Base-by-base conservation (phyloP, 75 land plant species). In the Selaginella tamariscina region DNA sequence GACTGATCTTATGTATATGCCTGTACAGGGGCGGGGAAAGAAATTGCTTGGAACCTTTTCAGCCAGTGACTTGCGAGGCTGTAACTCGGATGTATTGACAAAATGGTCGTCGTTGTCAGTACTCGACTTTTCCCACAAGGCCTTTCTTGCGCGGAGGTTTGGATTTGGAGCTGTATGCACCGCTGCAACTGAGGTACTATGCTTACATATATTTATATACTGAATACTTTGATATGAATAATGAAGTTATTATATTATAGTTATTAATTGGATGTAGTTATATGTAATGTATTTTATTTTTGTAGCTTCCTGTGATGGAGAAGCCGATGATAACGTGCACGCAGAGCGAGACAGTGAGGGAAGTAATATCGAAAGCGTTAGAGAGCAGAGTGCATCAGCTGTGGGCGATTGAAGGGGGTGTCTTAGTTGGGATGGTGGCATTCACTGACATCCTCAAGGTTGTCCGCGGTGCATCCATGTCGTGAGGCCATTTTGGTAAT, bases 1-100 rank as follows among this genome's bases (percentile, higher is more conserved):
- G 54, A 49, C 54, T 49, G 54, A 49, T 11, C 20, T 39, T 39
- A 1, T 2, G 23, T 54, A 31, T 29, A 18, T 69, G 23, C 71
- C 0, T 21, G 29, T 23, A 5, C 80, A 92, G 97, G 87, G 88
- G 0, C 75, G 55, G 33, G 89, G 89, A 0, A 82, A 75, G 71
- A 79, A 70, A 69, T 74, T 88, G 0, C 29, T 86, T 33, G 94
- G 83, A 1, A 86, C 89, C 49, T 88, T 92, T 59, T 86, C 94
- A 0, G 84, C 89, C 32, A 92, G 85, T 21, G 97, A 92, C 67
- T 39, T 92, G 54, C 81, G 82, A 30, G 94, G 82, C 21, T 92
- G 94, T 77, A 78, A 86, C 11, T 54, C 80, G 0, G 57, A 78
- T 0, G 65, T 64, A 57, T 76, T 88, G 15, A 80, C 75, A 31